Base-by-base conservation (phyloP, 2,329 filamentous ascomycete genomes). In the Talaromyces amestolkiae region DNA sequence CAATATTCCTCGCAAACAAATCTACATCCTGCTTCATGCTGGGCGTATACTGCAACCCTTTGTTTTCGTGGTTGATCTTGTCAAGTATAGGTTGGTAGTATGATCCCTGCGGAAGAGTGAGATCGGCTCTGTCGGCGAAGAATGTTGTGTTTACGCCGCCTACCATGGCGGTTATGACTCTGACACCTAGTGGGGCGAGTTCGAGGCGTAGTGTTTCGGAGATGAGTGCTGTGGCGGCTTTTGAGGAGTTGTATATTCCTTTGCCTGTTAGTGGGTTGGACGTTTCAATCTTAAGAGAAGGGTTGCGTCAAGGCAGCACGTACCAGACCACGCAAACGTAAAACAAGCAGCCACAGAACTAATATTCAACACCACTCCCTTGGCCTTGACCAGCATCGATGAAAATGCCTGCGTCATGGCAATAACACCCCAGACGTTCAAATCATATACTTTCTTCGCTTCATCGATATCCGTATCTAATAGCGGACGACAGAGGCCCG, bases 331-430 rank as follows among this genome's bases (percentile, higher is more conserved):
- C 0, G 79, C 76, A 8, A 37, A 37, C 5, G 53, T 35, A 39
- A 56, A 56, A 39, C 53, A 56, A 24, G 72, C 67, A 19, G 71
- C 70, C 17, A 79, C 66, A 19, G 76, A 79, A 6, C 74, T 75
- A 51, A 80, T 72, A 69, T 81, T 81, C 7, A 78, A 74, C 27
- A 82, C 69, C 37, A 75, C 68, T 0, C 72, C 76, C 19, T 72
- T 71, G 7, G 72, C 54, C 39, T 68, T 65, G 11, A 69, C 53
- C 2, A 75, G 59, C n/a, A 76, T 63, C 9, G 75, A 72, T 1
- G 72, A 17, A 65, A 78, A 78, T 0, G 75, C 76, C 61, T 78
- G 75, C 1, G 70, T 73, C 45, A 78, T 69, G 27, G 69, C 69
- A 49, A 79, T 64, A 54, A 68, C 68, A 0, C 67, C 65, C 72